Evolutionary conservation across 768 basidiomycete species (phyloP), one percentile per base, ranked within the genome.

Genomic region (Kwoniella heveanensis): DNA sequence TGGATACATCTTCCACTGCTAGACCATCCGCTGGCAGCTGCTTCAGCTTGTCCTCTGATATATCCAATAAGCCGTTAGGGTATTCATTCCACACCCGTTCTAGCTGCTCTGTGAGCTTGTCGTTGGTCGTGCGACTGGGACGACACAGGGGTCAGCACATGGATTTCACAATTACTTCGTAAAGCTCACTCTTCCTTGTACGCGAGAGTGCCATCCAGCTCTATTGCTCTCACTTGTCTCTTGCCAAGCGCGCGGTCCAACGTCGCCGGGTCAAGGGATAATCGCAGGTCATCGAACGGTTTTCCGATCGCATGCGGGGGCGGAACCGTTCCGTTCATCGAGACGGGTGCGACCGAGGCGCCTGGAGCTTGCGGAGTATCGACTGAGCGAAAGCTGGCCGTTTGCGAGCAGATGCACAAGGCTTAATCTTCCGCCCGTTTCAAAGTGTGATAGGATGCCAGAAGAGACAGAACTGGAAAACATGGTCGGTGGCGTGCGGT

Each of bases 51-150:
- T 44, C 65, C 37, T 71, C 70, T 8, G 56, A 72, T 37, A 77
- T 57, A 49, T 77, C 71, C 17, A 72, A 64, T 29, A 76, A 25
- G 6, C 74, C 74, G 37, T 68, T 64, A 1, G 74, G 74, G 39
- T 72, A 71, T 52, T 77, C 76, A 29, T 66, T 66, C 76, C 76
- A 77, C 57, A 77, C 65, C 25, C 73, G 36, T 26, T 66, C 69
- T 2, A 77, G 58, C 29, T 61, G 50, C 32, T 69, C 68, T 3
- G 71, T 68, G 27, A 74, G 56, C 46, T 69, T 65, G 15, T 63
- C 61, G 9, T 59, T 58, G 9, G 70, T 56, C n/a, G 57, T 62
- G 54, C 61, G 67, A 7, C 66, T 72, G 55, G 22, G 15, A 21
- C 1, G 25, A 60, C 6, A 24, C 13, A 36, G 19, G 13, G 47